Percentiles rank a stretch among this genome's conserved stretches.
Conservation (phyloP, 805 yeast species). For the Gaillardinia entomophila region DNA sequence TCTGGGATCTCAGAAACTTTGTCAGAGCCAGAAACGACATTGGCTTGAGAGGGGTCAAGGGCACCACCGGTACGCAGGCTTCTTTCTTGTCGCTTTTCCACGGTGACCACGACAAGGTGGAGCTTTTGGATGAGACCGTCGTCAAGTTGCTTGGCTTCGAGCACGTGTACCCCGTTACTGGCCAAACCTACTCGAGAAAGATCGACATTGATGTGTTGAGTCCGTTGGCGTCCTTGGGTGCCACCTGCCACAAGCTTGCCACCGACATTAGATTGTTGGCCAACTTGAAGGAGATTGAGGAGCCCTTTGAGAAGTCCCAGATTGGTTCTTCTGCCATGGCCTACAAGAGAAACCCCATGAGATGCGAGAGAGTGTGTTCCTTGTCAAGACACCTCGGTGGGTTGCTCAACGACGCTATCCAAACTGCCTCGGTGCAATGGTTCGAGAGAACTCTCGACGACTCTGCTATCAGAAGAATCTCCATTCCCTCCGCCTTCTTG, state of each 20-base stretch:
- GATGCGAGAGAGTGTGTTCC: conserved; percentile 98
- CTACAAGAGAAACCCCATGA: conserved; percentile 98
- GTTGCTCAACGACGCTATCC: conserved; percentile 85
- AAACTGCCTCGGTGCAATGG: conserved; percentile 98
- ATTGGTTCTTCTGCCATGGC: conserved; percentile 99
- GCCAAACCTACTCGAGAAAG: conserved; percentile 98
- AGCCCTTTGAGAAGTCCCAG: conserved; percentile 97
- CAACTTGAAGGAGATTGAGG: conserved; percentile 94
- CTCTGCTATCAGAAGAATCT: conserved; percentile 95
- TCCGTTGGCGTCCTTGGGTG: conserved; percentile 92
- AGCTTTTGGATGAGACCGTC: conserved; percentile 83
- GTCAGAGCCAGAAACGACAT: conserved; percentile 93
- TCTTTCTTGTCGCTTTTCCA: conserved; percentile 93
- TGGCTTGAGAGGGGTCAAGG: conserved; percentile 97
- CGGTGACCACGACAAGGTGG: conserved; percentile 96
- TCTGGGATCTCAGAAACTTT: conserved; percentile 97
- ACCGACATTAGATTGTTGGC: conserved; percentile 95
- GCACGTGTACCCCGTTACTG: conserved; percentile 94
- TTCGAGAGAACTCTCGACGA: conserved; percentile 98
- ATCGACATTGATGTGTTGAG: conserved; percentile 92
- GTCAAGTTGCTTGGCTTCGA: conserved; percentile 91
- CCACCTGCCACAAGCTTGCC: conserved; percentile 95
- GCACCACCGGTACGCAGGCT: conserved; percentile 98
- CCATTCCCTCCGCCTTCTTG: conserved; percentile 92
- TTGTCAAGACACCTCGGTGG: conserved; percentile 93